Conservation (phyloP, 2,329 filamentous ascomycete species). For the Cladobotryum protrusum region DNA sequence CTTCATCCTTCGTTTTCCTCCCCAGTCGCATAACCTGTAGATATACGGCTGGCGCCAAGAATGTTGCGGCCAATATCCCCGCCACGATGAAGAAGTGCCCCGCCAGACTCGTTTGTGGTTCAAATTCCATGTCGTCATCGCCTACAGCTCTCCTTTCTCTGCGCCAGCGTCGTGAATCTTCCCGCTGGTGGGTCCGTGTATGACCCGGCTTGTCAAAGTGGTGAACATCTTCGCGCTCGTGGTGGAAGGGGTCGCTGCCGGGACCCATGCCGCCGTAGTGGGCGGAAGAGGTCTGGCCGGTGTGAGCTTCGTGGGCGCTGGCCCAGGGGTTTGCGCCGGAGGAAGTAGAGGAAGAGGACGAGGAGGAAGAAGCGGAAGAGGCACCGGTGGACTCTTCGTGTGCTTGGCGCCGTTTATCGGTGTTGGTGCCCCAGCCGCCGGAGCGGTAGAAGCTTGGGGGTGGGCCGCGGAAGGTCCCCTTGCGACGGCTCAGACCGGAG, state of each 20-base stretch:
- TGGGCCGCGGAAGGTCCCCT: constrained; percentile 73
- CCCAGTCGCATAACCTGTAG: constrained; percentile 31
- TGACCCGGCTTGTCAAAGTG: constrained; percentile 76
- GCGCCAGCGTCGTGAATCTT: constrained; percentile 43
- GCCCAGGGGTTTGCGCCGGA: constrained; percentile 18
- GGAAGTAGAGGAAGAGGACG: not conserved
- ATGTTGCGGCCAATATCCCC: constrained; percentile 39
- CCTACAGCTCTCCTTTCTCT: constrained; percentile 35
- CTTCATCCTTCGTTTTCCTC: constrained; percentile 21
- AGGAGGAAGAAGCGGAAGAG: constrained; percentile 13
- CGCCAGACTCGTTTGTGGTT: constrained; percentile 35
- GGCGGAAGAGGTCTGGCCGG: constrained; percentile 5
- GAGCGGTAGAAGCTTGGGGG: constrained; percentile 83
- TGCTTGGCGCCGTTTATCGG: constrained; percentile 50
- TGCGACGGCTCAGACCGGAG: constrained; percentile 70
- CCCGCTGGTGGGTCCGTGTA: constrained; percentile 62
- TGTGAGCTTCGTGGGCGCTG: constrained; percentile 12
- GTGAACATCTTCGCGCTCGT: constrained; percentile 44
- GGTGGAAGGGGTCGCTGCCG: constrained; percentile 44
- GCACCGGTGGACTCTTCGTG: constrained; percentile 39
- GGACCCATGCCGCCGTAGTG: constrained; percentile 49
- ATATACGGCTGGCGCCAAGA: constrained; percentile 40
- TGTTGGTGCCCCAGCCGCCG: constrained; percentile 68
- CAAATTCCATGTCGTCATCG: constrained; percentile 30
- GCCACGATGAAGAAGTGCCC: constrained; percentile 47